Evolutionary conservation across 352 stramenopile species (phyloP), one percentile per base, ranked within the genome.

Genomic region (Pythium volutum): DNA sequence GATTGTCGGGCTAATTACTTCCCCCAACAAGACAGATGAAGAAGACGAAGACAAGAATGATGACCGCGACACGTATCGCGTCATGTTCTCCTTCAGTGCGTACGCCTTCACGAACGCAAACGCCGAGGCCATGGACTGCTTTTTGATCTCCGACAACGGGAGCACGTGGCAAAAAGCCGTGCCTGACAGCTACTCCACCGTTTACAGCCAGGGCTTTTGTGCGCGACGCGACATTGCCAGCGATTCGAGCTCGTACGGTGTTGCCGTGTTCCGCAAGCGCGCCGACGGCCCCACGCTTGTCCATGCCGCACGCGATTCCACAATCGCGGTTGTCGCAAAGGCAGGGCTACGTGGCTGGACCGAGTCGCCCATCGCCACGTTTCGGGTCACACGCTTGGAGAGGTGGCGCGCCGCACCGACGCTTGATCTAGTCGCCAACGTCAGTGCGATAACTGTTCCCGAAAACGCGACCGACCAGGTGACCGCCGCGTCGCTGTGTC

Each of bases 31-130:
- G 11, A 26, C 5, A 12, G 20, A 34, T 3, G 27, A 55, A 20
- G 48, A 41, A 5, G n/a, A 42, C 8, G 29, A 55, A 0, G 48
- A 47, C 4, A 25, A 45, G n/a, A n/a, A n/a, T 5, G 33, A 49
- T 15, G 33, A 23, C 16, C 1, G 12, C 27, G 23, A 14, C 16
- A 26, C 33, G 18, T 66, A 51, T 20, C 59, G 43, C 12, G 27
- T 66, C 51, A 48, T 60, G 50, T 50, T 61, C 10, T 60, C 59
- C 16, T 66, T 66, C 43, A 12, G 38, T 18, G 59, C 51, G 2
- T 60, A 53, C 42, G 10, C 29, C 2, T 52, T 45, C 39, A 52
- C n/a, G 2, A 9, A 14, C 2, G n/a, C 23, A 39, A 59, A 53
- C 41, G 50, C 58, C 16, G 39, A 20, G 14, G 47, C 18, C 5